Conservation (phyloP, 768 basidiomycete species). For the Hygrophoropsis aurantiaca region DNA sequence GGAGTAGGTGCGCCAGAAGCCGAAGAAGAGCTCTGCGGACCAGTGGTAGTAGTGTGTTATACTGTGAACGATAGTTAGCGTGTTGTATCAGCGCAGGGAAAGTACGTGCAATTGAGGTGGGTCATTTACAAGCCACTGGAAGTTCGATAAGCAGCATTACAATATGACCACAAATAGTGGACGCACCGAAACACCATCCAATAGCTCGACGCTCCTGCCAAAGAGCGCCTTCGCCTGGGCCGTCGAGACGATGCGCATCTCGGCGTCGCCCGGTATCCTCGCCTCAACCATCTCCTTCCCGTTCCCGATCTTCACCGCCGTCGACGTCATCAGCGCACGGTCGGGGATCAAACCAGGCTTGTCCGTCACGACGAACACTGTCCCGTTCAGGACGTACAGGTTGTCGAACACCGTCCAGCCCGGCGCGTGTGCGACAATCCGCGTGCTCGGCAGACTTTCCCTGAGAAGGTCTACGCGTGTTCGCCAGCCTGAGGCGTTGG, state of each 20-base stretch:
- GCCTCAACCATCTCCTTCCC: constrained; percentile 51
- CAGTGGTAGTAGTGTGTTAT: constrained; percentile 94
- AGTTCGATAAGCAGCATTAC: constrained; percentile 2
- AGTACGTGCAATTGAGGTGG: constrained; percentile 77
- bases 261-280: constrained; percentile 74
- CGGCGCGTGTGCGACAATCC: constrained; percentile 76
- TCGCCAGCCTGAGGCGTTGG: constrained; percentile 27
- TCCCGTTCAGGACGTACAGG: constrained; percentile 79
- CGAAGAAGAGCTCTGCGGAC: constrained; percentile 89
- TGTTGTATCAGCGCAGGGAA: constrained; percentile 2
- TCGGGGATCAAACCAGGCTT: constrained; percentile 66
- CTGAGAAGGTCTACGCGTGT: constrained; percentile 39
- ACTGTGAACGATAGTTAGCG: constrained; percentile 34
- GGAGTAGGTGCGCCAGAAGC: constrained; percentile 89
- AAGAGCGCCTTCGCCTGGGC: constrained; percentile 67
- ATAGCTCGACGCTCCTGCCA: constrained; percentile 64
- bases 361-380: constrained; percentile 80
- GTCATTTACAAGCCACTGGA: constrained; percentile 79
- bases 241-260: constrained; percentile 75
- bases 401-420: constrained; percentile 92
- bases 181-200: constrained; percentile 77
- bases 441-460: constrained; percentile 52
- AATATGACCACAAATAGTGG: constrained; percentile 9
- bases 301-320: constrained; percentile 58
- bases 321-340: constrained; percentile 67